These are phyloP conservation scores for Fusarium continuum DNA, from an alignment of 2,329 filamentous ascomycete genomes.

Conservation along the genomic window DNA sequence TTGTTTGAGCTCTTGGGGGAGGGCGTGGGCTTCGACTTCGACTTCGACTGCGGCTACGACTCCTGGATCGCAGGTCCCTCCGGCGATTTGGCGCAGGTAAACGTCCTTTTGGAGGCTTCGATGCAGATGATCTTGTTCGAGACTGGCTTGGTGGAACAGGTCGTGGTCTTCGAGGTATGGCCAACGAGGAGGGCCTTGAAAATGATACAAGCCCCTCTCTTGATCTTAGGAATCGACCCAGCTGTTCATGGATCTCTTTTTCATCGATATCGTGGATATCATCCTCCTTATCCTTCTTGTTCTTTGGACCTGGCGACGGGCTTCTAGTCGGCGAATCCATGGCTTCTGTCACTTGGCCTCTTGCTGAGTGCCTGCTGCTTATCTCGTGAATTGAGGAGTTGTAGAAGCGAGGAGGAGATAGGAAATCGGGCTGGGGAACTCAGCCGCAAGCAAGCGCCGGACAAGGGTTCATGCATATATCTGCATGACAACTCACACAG, in stretches of 20 bases:
- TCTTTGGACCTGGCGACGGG: background rate
- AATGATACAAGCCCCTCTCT: background rate
- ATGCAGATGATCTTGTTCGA: background rate
- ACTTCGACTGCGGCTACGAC: no score
- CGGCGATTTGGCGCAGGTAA: background rate
- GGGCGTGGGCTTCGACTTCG: no score
- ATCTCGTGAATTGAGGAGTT: background rate
- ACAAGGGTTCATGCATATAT: background rate
- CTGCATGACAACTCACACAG: background rate
- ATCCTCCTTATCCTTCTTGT: background rate
- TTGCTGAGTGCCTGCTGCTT: no score
- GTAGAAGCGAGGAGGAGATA: background rate
- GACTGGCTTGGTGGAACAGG: background rate
- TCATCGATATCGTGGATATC: background rate
- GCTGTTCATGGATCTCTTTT: background rate
- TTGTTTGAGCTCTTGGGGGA: no score
- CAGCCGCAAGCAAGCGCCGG: background rate
- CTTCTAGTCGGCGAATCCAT: conserved; percentile 1
- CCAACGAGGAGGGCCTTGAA: background rate
- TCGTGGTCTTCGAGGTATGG: background rate
- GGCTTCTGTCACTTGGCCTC: background rate
- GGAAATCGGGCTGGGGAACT: background rate
- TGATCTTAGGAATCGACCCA: background rate
- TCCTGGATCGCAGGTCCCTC: no score
- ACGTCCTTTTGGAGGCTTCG: background rate